phyloP scores from a whole-genome alignment of 2,329 filamentous ascomycete species.

The Oidium heveae region DNA sequence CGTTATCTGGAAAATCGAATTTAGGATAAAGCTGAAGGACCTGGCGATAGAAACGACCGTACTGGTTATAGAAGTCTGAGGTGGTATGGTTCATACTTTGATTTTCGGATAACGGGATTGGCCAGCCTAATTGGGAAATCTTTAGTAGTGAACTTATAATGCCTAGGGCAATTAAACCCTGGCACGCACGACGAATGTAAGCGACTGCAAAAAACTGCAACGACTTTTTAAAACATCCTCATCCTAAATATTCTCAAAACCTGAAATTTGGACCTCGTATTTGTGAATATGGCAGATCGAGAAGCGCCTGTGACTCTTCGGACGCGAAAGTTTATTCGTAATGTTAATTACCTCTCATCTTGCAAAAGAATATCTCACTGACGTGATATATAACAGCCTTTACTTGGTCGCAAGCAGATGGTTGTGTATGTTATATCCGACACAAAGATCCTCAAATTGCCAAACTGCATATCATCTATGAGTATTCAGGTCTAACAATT shows the following conservation, averaged over 20 bases:
- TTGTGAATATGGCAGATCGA: slow-evolving; percentile 67
- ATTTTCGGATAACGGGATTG: too few species aligned
- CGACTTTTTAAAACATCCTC: neutral
- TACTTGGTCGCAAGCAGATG: slow-evolving; percentile 98
- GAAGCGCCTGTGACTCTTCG: slow-evolving; percentile 59
- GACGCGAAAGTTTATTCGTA: slow-evolving; percentile 99
- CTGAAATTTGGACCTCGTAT: neutral
- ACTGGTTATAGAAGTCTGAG: too few species aligned
- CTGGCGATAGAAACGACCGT: slow-evolving; percentile 38
- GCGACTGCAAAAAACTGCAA: neutral
- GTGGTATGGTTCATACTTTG: too few species aligned
- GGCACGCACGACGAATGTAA: slow-evolving; percentile 3
- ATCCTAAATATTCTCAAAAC: neutral
- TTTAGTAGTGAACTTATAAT: too few species aligned
- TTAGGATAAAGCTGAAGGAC: slow-evolving; percentile 50
- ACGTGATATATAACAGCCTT: slow-evolving; percentile 23
- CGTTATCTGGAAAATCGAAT: slow-evolving; percentile 35
- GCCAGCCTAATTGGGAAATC: too few species aligned
- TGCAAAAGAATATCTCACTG: too few species aligned
- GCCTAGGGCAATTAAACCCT: slow-evolving; percentile 7
- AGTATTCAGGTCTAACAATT: slow-evolving; percentile 5
- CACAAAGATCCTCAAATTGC: slow-evolving; percentile 1
- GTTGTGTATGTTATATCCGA: slow-evolving; percentile 56
- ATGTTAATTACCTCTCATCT: slow-evolving; percentile 18
- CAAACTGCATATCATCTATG: neutral